Evolutionary conservation across 1,284 basidiomycete genomes (phyloP).

Genomic region (Rhodotorula sp.): DNA sequence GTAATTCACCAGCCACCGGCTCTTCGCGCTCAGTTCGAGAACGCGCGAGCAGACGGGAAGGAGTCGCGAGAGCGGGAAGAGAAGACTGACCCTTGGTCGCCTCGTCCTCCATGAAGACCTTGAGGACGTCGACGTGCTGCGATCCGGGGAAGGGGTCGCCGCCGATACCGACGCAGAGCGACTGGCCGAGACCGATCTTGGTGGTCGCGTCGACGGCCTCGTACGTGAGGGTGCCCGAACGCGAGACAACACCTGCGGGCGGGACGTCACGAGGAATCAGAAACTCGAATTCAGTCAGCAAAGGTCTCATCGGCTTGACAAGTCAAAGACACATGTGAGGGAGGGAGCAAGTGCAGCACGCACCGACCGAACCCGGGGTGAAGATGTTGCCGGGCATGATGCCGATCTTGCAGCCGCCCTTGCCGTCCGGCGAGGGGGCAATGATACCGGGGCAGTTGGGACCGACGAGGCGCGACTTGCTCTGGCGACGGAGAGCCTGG

Average conservation of each 20-base stretch:
- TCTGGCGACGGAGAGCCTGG: constrained; percentile 90
- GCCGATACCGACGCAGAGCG: constrained; percentile 94
- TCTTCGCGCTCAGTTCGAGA: too few relatives aligned
- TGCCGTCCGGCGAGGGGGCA: constrained; percentile 62
- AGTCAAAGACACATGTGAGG: background rate
- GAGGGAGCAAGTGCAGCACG: constrained; percentile 28
- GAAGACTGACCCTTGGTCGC: constrained; percentile 71
- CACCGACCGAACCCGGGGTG: constrained; percentile 88
- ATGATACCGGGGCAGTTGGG: constrained; percentile 99
- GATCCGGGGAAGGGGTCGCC: constrained; percentile 99
- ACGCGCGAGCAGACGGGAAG: too few relatives aligned
- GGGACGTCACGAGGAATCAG: background rate
- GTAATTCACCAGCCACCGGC: too few relatives aligned
- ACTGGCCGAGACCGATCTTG: constrained; percentile 91
- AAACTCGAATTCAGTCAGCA: background rate
- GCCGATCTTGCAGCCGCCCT: constrained; percentile 93
- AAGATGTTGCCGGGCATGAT: constrained; percentile 99
- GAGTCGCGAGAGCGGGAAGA: too few relatives aligned
- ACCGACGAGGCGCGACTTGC: constrained; percentile 75
- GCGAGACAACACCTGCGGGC: constrained; percentile 78
- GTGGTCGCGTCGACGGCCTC: constrained; percentile 87
- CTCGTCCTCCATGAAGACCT: constrained; percentile 91
- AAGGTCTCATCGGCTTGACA: background rate
- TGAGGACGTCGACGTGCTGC: constrained; percentile 92
- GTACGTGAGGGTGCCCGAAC: constrained; percentile 90